Base-by-base conservation (phyloP, 2,329 filamentous ascomycete species). In the Bertia moriformis region DNA sequence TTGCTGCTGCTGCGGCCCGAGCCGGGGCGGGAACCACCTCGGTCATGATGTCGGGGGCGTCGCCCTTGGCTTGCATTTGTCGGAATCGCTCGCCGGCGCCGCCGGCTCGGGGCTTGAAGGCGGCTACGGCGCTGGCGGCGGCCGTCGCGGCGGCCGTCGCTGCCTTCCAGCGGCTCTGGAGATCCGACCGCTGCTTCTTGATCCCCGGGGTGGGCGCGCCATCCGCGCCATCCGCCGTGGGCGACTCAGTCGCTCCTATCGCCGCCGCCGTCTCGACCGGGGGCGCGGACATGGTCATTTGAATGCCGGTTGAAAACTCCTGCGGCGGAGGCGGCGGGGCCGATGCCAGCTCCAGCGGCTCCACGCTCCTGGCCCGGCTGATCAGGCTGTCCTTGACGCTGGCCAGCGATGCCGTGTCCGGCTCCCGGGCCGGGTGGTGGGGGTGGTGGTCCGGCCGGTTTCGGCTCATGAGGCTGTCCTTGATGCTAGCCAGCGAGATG, bases 41-140 rank as follows among this genome's bases (percentile, higher is more conserved):
- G 12, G 81, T 93, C 46, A 95, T 93, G 2, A 88, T 89, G 60
- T 95, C 88, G 4, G 86, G 83, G 4, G 82, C 86, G 18, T 81
- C 73, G 3, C 60, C 61, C 41, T 71, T 74, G 45, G 63, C 65
- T 41, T 68, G 62, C 44, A 69, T 66, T 39, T 78, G 73, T 40
- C 81, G 67, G 39, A 93, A 63, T 39, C 83, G 79, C 44, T 93
- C 86, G 39, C 78, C 87, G 17, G 86, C 88, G 45, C 88, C 89
- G 41, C 89, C 89, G 22, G 80, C 78, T 42, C 89, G 76, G 15
- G 89, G 89, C 51, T 89, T 93, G 62, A 96, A 96, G 7, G 22
- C 22, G 7, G 22, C 22, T 27, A 27, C n/a, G 22, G 22, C 7
- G 22, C 22, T 27, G 14, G 72, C 71, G 40, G 61, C 48, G 30